Evolutionary conservation across 1,139 yeast genomes (phyloP), one percentile per base, ranked within the genome.

Genomic region (Tardiomyces blankii): DNA sequence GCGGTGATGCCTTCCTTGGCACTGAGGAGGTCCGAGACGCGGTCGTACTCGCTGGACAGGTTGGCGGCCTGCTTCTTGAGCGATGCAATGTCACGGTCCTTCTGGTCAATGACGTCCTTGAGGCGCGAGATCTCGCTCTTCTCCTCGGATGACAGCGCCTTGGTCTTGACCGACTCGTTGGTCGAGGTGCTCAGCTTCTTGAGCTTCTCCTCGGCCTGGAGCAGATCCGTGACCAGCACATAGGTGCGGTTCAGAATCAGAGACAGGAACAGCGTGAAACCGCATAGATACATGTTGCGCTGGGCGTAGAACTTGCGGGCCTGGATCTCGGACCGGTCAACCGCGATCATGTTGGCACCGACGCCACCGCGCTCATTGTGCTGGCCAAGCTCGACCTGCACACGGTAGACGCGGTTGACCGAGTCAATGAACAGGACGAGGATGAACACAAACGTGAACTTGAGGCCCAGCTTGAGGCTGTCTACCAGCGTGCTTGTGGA

Each of bases 271-370:
- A 93, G 74, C 2, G 97, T 88, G 67, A 89, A 88, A 1, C 99
- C 99, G 58, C 96, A 87, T 49, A 93, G 75, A 60, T 93, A 93
- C 84, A 89, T 81, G 71, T 93, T 93, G 69, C 99, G 80, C 70
- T 93, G 98, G 18, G 96, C 87, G 61, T 89, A 88, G 66, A 93
- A 93, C 61, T 89, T 76, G 65, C 96, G 78, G 19, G 96, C 89
- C 64, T 83, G 93, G 51, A 82, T 72, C 57, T 87, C 96, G 8
- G 87, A 69, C 48, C 95, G 73, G 56, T 84, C 89, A 8, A 55
- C 51, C 21, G 66, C 56, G 21, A 62, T 54, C 43, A 52, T 42
- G 42, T 48, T 61, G 19, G 59, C 46, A 35, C 44, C 39, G 9
- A 12, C 12, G 7, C 42, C 42, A 12, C 21, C 21, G 6, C 16